phyloP scores from a whole-genome alignment of 2,329 filamentous ascomycete genomes.

The Aureobasidium subglaciale region DNA sequence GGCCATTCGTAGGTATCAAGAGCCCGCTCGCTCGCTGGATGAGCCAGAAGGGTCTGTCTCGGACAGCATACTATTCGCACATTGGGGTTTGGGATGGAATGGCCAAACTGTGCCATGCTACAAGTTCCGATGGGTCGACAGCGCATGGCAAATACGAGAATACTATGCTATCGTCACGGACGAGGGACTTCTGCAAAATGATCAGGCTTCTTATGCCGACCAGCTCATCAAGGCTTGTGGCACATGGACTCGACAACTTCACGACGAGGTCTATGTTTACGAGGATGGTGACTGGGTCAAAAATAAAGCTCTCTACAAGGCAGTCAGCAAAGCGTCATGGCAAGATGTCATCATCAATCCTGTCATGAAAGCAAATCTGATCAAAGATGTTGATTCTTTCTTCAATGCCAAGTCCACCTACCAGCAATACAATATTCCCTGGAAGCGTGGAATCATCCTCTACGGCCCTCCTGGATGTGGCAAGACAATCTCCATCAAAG shows the following conservation, averaged over 20 bases:
- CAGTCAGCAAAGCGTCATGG: conserved; percentile 37
- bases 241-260: conserved; percentile 29
- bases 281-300: conserved; percentile 35
- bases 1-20: neutral
- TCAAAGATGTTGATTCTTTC: conserved; percentile 35
- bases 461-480: conserved; percentile 36
- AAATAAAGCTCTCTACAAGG: conserved; percentile 31
- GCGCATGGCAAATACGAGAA: neutral
- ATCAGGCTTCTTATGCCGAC: conserved; percentile 31
- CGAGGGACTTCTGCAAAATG: neutral
- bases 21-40: neutral
- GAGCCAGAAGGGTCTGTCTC: conserved; percentile 22
- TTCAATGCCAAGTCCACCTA: conserved; percentile 34
- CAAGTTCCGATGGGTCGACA: conserved; percentile 25
- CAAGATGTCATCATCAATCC: conserved; percentile 42
- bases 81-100: conserved; percentile 34
- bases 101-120: conserved; percentile 29
- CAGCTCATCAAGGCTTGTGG: conserved; percentile 33
- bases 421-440: conserved; percentile 38
- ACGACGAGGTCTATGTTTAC: conserved; percentile 38
- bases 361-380: conserved; percentile 37
- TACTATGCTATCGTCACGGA: neutral
- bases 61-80: conserved; percentile 34
- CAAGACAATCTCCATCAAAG: conserved; percentile 41
- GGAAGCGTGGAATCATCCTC: conserved; percentile 42